phyloP scores from a whole-genome alignment of 106 monocot genomes.

The Xerophyta viscosa region DNA sequence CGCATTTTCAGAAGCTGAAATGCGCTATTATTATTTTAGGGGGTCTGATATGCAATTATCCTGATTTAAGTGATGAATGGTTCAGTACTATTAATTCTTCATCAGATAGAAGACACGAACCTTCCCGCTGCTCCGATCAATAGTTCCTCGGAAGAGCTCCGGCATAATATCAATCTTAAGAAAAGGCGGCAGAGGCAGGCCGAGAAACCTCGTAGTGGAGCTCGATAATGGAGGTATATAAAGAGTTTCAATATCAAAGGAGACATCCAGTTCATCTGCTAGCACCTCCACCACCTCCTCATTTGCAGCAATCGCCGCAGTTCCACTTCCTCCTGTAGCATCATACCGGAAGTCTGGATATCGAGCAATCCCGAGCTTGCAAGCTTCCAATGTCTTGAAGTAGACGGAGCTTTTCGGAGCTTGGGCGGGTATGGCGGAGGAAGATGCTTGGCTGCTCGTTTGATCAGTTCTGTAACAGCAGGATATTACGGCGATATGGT shows the following conservation, averaged over 20 bases:
- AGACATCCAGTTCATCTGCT: constrained; percentile 10
- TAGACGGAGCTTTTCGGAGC: no score
- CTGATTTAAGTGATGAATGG: no score
- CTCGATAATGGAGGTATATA: constrained; percentile 60
- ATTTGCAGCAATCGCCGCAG: constrained; percentile 15
- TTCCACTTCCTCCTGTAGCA: constrained; percentile 49
- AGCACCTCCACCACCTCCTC: neutral
- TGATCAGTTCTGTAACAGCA: no score
- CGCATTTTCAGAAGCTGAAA: no score
- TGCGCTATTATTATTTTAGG: no score
- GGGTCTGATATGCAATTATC: no score
- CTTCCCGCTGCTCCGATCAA: constrained; percentile 49
- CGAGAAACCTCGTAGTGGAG: constrained; percentile 79
- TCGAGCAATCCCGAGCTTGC: constrained; percentile 64
- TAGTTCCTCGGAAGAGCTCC: constrained; percentile 46
- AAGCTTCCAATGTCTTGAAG: constrained; percentile 38
- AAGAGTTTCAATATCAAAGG: constrained; percentile 44
- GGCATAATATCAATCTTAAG: constrained; percentile 81
- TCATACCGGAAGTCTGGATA: constrained; percentile 69
- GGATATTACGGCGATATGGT: no score
- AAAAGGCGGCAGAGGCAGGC: constrained; percentile 81
- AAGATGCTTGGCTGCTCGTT: no score
- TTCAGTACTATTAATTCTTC: no score
- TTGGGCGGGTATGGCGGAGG: no score
- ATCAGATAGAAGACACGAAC: constrained; percentile 27